Conservation (phyloP, 225 moss, liverwort and hornwort species). For the Marchantia polymorpha region DNA sequence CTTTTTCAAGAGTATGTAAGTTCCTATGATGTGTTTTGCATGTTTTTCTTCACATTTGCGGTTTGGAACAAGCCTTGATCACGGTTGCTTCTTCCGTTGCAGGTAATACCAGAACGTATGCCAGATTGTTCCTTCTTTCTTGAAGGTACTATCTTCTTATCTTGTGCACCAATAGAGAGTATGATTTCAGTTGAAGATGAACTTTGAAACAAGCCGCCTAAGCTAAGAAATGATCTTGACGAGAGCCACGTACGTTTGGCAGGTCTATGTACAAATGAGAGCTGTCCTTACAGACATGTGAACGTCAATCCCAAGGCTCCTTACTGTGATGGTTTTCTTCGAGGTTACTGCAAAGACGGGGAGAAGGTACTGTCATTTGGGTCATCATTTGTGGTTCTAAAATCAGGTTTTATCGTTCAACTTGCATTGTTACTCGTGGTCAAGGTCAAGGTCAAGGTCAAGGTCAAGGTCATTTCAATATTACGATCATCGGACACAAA, state of each 20-base stretch:
- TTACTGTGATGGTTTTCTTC: slow-evolving; percentile 87
- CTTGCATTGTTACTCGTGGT: too few relatives aligned
- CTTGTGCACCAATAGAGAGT: not conserved
- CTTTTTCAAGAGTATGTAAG: not conserved
- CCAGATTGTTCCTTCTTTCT: slow-evolving; percentile 93
- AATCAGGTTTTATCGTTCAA: too few relatives aligned
- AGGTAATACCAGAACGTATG: slow-evolving; percentile 98
- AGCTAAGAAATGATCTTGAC: not conserved
- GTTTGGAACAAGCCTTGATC: not conserved
- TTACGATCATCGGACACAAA: too few relatives aligned
- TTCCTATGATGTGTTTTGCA: not conserved
- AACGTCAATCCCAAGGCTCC: slow-evolving; percentile 86
- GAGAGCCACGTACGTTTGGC: slow-evolving; percentile 24
- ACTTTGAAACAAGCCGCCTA: not conserved
- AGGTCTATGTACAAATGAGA: slow-evolving; percentile 93
- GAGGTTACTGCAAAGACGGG: slow-evolving; percentile 92
- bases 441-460: too few relatives aligned
- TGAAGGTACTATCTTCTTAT: slow-evolving; percentile 60
- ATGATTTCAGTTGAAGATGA: not conserved
- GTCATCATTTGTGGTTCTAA: too few relatives aligned
- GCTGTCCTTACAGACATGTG: slow-evolving; percentile 92
- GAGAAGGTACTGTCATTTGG: slow-evolving; percentile 57
- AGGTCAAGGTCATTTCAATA: too few relatives aligned
- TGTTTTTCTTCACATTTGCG: not conserved
- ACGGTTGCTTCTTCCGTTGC: slow-evolving; percentile 15